Evolutionary conservation across 2,329 filamentous ascomycete species (phyloP).

Genomic region (Rutstroemia sp.): DNA sequence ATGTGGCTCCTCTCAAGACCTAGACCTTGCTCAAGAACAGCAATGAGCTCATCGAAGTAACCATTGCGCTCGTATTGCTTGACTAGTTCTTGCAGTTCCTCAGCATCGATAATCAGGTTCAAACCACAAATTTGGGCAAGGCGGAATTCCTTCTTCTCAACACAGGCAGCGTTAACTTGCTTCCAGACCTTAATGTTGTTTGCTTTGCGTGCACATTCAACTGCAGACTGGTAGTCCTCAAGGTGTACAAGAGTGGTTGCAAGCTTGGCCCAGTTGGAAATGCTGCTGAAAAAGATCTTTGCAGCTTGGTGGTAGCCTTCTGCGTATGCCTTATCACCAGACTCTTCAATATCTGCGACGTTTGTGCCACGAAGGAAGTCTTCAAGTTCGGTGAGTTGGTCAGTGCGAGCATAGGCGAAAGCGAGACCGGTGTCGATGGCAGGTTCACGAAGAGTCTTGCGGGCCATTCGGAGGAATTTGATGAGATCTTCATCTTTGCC

Average conservation of each 20-base stretch:
- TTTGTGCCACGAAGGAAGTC: conserved; percentile 92
- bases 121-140: conserved; percentile 98
- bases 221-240: conserved; percentile 92
- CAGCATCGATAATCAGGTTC: conserved; percentile 94
- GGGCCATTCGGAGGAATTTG: conserved; percentile 93
- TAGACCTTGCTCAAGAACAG: conserved; percentile 86
- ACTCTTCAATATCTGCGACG: conserved; percentile 92
- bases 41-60: conserved; percentile 97
- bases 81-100: conserved; percentile 86
- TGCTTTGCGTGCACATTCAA: conserved; percentile 95
- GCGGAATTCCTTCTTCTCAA: conserved; percentile 97
- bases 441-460: conserved; percentile 91
- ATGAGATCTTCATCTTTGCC: conserved; percentile 97
- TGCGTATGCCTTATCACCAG: conserved; percentile 94
- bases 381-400: conserved; percentile 87
- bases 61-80: conserved; percentile 95
- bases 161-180: conserved; percentile 93
- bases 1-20: conserved; percentile 66
- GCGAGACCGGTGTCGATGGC: conserved; percentile 89
- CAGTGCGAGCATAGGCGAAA: conserved; percentile 86
- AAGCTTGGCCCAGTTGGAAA: conserved; percentile 99
- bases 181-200: conserved; percentile 99
- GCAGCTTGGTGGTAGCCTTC: conserved; percentile 93
- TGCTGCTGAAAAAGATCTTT: conserved; percentile 97
- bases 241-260: conserved; percentile 97